phyloP scores from a whole-genome alignment of 371 early-diverging fungal genomes.

The Saksenaea oblongispora region DNA sequence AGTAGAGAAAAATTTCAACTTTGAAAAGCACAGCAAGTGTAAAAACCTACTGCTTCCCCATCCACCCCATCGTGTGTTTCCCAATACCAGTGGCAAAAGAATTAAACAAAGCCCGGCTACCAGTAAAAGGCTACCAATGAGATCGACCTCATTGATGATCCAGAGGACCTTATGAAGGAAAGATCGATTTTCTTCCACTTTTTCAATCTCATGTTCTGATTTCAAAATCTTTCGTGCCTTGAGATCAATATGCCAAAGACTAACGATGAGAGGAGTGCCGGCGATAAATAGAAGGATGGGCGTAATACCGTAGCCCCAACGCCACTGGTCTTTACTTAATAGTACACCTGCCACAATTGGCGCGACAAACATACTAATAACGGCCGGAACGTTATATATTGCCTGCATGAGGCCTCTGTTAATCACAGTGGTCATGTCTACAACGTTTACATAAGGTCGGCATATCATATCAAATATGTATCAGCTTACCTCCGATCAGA shows the following conservation, averaged over 20 bases:
- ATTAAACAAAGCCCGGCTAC: constrained; percentile 34
- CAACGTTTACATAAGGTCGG: neutral
- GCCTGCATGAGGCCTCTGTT: constrained; percentile 24
- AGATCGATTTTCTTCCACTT: constrained; percentile 7
- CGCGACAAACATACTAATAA: constrained; percentile 12
- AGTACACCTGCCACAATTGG: constrained; percentile 3
- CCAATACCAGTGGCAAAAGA: constrained; percentile 42
- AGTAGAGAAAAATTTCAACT: neutral
- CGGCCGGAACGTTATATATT: constrained; percentile 26
- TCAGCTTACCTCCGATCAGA: constrained; percentile 47
- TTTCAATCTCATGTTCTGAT: neutral
- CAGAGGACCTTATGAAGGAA: constrained; percentile 14
- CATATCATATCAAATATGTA: constrained; percentile 1
- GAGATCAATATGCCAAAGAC: constrained; percentile 27
- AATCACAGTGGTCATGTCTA: constrained; percentile 25
- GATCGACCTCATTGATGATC: constrained; percentile 39
- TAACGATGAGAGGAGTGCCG: constrained; percentile 5
- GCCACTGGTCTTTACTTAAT: constrained; percentile 13
- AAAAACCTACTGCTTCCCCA: constrained; percentile 26
- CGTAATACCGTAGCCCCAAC: constrained; percentile 19
- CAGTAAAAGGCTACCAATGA: constrained; percentile 43
- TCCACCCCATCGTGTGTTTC: constrained; percentile 34
- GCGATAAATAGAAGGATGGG: constrained; percentile 27
- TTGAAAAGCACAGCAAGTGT: neutral
- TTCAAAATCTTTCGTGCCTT: constrained; percentile 7